Evolutionary conservation across 2,329 filamentous ascomycete species (phyloP).

Genomic region (Byssothecium circinans): DNA sequence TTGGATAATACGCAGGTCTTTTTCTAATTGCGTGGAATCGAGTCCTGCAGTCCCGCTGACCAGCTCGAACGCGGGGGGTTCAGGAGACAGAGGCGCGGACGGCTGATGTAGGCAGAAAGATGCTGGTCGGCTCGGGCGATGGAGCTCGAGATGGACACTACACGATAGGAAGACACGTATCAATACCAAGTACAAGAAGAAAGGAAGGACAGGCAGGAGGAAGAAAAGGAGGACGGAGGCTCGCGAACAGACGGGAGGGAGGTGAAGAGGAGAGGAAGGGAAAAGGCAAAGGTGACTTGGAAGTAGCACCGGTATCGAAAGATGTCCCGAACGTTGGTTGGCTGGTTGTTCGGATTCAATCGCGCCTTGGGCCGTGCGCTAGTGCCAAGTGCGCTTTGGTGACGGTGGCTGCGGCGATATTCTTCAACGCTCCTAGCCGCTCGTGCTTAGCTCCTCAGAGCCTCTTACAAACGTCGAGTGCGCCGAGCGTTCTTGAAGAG

Average conservation of each 20-base stretch:
- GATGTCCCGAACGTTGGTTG: not conserved
- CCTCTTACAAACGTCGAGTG: too few species aligned
- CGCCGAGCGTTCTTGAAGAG: too few species aligned
- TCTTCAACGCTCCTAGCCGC: constrained; percentile 4
- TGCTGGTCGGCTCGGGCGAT: constrained; percentile 2
- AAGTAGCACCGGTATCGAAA: constrained; percentile 3
- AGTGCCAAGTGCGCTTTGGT: too few species aligned
- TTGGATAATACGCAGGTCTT: constrained; percentile 8
- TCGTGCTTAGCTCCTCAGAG: constrained; percentile 2
- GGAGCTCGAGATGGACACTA: constrained; percentile 3
- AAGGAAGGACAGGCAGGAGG: constrained; percentile 15
- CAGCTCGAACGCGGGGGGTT: constrained; percentile 49
- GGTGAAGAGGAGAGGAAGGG: constrained; percentile 1
- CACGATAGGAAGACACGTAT: constrained; percentile 15
- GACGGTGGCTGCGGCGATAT: constrained; percentile 3
- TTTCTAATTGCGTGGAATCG: constrained; percentile 29
- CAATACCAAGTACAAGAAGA: constrained; percentile 26
- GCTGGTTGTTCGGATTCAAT: not conserved
- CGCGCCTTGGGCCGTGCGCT: not conserved
- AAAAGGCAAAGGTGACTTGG: constrained; percentile 2
- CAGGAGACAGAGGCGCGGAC: constrained; percentile 12
- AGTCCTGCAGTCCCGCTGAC: constrained; percentile 83
- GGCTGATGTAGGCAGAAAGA: constrained; percentile 8
- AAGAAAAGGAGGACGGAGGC: constrained; percentile 7
- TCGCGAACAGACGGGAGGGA: constrained; percentile 4